Evolutionary conservation across 164 flowering plant genomes (phyloP), one percentile per base, ranked within the genome.

Genomic region (Vitis riparia): DNA sequence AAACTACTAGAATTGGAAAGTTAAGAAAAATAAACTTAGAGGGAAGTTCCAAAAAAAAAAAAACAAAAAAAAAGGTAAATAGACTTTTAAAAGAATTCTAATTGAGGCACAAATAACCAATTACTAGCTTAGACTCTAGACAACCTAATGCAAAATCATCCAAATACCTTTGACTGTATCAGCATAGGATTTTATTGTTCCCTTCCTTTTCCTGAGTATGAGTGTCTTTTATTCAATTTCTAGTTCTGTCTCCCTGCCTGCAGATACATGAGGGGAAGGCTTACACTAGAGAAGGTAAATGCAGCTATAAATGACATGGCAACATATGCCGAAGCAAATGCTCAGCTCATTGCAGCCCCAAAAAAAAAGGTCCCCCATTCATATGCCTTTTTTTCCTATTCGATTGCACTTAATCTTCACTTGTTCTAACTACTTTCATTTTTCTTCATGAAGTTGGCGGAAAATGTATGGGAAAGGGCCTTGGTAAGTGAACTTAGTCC

Each of bases 231-330:
- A 49, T 57, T 52, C 44, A 12, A 16, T 30, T 12, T 63, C 53
- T 70, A 55, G 29, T 32, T 67, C 13, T 5, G 27, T 51, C 19
- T 62, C 65, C 17, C 51, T 12, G 55, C 59, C 27, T 82, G 74
- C 83, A 95, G 99, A 79, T 95, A 95, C 78, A 95, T 93, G 99
- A 93, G 88, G 80, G 97, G 97, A 60, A 85, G 99, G 74, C 89
- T 93, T 53, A 95, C 97, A 27, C 72, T 91, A n/a, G 97, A 95
- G 49, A 93, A 91, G 80, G 84, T 91, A 65, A 95, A 95, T 77
- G 87, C 91, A 71, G 97, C 96, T 30, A 83, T 95, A 27, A 85
- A 73, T 82, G 99, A 93, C 69, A 93, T 95, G 92, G 94, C 94
- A 50, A 63, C 87, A 8, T 93, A 88, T 85, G 98, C 99, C 60